Conservation (phyloP, 176 grass and related monocot species). For the Saccharum officinarum region DNA sequence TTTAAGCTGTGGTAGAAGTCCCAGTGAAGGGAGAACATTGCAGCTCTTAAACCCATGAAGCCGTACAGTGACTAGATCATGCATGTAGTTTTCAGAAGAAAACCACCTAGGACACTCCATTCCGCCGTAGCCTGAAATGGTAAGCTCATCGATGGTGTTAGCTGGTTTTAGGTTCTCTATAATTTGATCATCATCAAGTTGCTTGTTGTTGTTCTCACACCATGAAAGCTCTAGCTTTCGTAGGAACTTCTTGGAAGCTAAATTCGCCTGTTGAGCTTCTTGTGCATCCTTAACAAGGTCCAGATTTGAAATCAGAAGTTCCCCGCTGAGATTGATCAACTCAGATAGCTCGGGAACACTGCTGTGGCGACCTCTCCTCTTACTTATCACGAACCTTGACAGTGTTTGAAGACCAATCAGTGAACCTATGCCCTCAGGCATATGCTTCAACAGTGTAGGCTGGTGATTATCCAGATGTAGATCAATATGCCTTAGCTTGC, state of each 20-base stretch:
- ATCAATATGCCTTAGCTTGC: conserved; percentile 50
- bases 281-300: conserved; percentile 22
- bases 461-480: neutral
- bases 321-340: no score
- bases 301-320: conserved; percentile 18
- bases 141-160: conserved; percentile 28
- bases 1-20: conserved; percentile 21
- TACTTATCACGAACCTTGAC: conserved; percentile 41
- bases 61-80: neutral
- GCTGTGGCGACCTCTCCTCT: neutral
- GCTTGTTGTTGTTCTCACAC: no score
- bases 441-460: neutral
- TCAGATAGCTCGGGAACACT: no score
- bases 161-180: no score
- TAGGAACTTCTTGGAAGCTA: conserved; percentile 38
- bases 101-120: conserved; percentile 33
- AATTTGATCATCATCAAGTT: neutral
- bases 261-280: conserved; percentile 31
- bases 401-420: conserved; percentile 43
- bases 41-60: conserved; percentile 29
- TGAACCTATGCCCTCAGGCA: conserved; percentile 41
- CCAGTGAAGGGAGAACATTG: conserved; percentile 14
- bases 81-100: neutral
- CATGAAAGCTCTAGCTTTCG: conserved; percentile 44
- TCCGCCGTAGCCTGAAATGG: conserved; percentile 21